phyloP scores from a whole-genome alignment of 345 rosid species.

The Erysimum cheiranthoides region DNA sequence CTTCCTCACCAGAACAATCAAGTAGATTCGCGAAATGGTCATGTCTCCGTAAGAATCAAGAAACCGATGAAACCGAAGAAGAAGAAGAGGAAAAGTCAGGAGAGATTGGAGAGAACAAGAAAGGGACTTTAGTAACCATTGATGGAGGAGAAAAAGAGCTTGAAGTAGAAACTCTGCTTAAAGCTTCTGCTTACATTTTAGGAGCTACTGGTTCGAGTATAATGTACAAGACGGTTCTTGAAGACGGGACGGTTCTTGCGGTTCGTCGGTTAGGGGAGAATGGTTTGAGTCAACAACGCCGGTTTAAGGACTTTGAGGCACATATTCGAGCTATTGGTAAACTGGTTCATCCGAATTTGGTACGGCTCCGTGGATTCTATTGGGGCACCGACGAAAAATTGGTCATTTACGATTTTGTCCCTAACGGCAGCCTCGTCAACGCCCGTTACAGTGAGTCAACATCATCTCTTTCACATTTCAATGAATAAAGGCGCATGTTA shows the following conservation, averaged over 20 bases:
- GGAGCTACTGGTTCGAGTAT: slow-evolving; percentile 96
- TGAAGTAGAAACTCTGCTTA: slow-evolving; percentile 78
- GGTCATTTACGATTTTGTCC: slow-evolving; percentile 76
- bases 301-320: slow-evolving; percentile 84
- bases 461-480: neutral
- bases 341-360: slow-evolving; percentile 86
- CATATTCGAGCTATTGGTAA: slow-evolving; percentile 83
- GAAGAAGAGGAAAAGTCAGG: slow-evolving; percentile 46
- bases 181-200: slow-evolving; percentile 83
- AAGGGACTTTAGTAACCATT: slow-evolving; percentile 73
- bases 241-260: slow-evolving; percentile 79
- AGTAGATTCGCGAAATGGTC: slow-evolving; percentile 75
- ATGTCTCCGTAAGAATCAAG: slow-evolving; percentile 63
- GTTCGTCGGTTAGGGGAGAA: slow-evolving; percentile 89
- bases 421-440: slow-evolving; percentile 83
- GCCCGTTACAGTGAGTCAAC: slow-evolving; percentile 83
- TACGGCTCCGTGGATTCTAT: slow-evolving; percentile 84
- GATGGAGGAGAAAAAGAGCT: slow-evolving; percentile 73
- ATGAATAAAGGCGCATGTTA: neutral
- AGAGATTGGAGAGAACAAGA: slow-evolving; percentile 46
- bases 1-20: slow-evolving; percentile 76
- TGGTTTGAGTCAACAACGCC: slow-evolving; percentile 70
- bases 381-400: slow-evolving; percentile 85
- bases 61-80: slow-evolving; percentile 57
- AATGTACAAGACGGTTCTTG: slow-evolving; percentile 91